A percentile compares a stretch with the other conserved stretches of the same genome.
These are phyloP conservation scores for Wickerhamomyces ciferrii DNA, from an alignment of 805 yeast species.

Conservation along the genomic window DNA sequence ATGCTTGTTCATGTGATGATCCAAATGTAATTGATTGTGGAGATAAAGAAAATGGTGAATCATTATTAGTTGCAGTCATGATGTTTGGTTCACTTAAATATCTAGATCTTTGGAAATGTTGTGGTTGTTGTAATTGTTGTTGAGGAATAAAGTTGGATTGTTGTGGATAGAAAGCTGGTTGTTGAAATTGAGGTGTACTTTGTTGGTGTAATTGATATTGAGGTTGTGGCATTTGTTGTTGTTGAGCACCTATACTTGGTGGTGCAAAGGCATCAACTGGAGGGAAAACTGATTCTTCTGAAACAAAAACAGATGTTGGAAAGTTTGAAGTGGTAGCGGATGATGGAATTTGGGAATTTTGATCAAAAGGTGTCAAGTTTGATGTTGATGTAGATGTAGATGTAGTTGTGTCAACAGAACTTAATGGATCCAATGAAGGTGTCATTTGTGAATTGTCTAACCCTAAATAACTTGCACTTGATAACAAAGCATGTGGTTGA, in stretches of 20 bases:
- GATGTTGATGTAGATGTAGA: background rate
- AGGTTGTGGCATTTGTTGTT: background rate
- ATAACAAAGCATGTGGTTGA: background rate
- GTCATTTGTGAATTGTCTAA: background rate
- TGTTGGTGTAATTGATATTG: background rate
- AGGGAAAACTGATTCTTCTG: conserved; percentile 9
- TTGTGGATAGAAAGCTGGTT: background rate
- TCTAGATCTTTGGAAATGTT: conserved; percentile 3
- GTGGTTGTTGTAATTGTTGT: conserved; percentile 4
- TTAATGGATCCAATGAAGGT: background rate
- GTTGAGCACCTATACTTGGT: conserved; percentile 2
- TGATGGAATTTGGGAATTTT: background rate
- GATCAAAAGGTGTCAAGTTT: background rate
- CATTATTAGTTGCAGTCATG: conserved; percentile 2
- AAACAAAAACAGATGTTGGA: background rate
- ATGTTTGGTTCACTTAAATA: conserved; percentile 11
- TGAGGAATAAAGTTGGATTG: background rate
- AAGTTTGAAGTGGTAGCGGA: background rate
- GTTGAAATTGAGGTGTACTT: background rate
- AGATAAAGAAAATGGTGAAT: conserved; percentile 12
- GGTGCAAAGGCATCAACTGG: conserved; percentile 17
- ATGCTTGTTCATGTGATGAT: conserved; percentile 1
- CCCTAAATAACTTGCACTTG: background rate
- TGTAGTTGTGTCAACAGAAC: background rate
- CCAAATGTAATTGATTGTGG: conserved; percentile 10